Evolutionary conservation across 1,139 yeast genomes (phyloP), one percentile per base, ranked within the genome.

Genomic region (Candida pseudocylindracea): DNA sequence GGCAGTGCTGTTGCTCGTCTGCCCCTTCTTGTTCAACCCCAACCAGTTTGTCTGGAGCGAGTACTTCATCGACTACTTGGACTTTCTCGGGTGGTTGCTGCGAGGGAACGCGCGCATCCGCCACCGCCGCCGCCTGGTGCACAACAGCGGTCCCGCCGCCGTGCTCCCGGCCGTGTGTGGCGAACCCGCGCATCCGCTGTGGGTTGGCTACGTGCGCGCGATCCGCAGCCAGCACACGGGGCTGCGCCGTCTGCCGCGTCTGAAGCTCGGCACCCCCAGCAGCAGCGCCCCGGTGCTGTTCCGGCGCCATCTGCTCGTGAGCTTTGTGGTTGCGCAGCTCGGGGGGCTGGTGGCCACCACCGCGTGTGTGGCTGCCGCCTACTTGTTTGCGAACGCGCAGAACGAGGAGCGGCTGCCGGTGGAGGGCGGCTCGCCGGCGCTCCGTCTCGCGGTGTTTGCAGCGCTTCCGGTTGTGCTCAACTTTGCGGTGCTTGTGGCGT

Each of bases 1-100:
- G 0, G 50, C 60, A 4, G 32, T 52, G 29, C 66, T 66, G 0
- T 48, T 64, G 29, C 43, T 61, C 28, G 42, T 63, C 12, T 57
- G 69, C 27, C 72, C 72, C 1, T 63, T 60, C 39, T 41, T 64
- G 28, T 65, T 53, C 46, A 65, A 65, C 39, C 72, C 72, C 0
- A 59, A 63, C 38, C 71, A 65, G 38, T 63, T 61, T 36, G 51
- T 57, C 5, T 55, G 59, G 51, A 49, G 49, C n/a, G 69, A 63
- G 31, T 64, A 61, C 40, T 63, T 64, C 38, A 37, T 62, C 28
- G 72, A 65, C 41, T 65, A 65, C 39, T 46, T 48, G 33, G 50
- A 48, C 27, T 60, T 51, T 37, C 36, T 60, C 31, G 46, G 41
- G 28, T 65, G 72, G 72, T 43, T 64, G 33, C 40, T 38, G 37